Evolutionary conservation across 306 rosid genomes (phyloP).

Genomic region (Acacia crassicarpa): DNA sequence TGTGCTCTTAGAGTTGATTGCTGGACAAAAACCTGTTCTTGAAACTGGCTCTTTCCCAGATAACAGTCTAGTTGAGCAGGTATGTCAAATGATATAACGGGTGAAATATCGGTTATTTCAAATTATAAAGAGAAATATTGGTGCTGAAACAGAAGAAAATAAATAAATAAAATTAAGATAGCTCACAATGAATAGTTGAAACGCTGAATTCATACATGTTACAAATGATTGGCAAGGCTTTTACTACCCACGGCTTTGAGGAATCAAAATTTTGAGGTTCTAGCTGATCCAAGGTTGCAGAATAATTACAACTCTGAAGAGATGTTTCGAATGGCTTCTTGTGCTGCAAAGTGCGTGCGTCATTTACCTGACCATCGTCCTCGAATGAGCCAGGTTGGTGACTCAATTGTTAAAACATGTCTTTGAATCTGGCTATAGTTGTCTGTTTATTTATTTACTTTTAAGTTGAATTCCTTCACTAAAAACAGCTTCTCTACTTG

Average conservation of each 20-base stretch:
- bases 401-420: neutral
- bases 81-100: too few species aligned
- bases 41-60: conserved; percentile 37
- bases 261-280: conserved; percentile 37
- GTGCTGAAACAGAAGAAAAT: too few species aligned
- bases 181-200: too few species aligned
- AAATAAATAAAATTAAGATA: too few species aligned
- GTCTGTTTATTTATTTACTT: too few species aligned
- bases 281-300: conserved; percentile 49
- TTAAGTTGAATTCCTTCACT: too few species aligned
- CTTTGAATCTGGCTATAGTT: too few species aligned
- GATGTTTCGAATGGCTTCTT: conserved; percentile 52
- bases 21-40: conserved; percentile 54
- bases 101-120: too few species aligned
- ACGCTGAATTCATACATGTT: neutral
- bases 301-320: conserved; percentile 45
- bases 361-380: conserved; percentile 52
- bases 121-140: too few species aligned
- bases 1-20: conserved; percentile 67
- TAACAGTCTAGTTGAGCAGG: conserved; percentile 69
- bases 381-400: conserved; percentile 59
- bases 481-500: too few species aligned
- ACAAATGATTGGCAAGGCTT: conserved; percentile 58
- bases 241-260: conserved; percentile 51
- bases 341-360: conserved; percentile 57